These are phyloP conservation scores for Tolypocladium ovalisporum DNA, from an alignment of 2,329 filamentous ascomycete species.

Conservation along the genomic window DNA sequence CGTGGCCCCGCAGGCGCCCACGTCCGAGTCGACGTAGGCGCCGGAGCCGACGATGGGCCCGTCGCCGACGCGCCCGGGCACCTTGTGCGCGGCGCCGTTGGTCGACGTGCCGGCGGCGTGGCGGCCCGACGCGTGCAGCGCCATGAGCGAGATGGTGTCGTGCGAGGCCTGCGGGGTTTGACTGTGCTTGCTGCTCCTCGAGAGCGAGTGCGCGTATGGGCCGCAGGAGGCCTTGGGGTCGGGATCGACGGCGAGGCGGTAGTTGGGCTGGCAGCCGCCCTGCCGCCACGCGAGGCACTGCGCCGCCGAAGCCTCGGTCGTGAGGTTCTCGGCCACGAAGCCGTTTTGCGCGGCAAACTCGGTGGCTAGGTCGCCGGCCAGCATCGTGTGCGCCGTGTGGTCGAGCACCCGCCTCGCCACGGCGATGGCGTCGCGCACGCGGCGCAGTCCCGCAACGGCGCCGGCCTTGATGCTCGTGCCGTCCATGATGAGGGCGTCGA, in stretches of 20 bases:
- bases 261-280: conserved; percentile 38
- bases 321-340: conserved; percentile 32
- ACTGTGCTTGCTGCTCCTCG: not conserved
- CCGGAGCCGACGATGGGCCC: conserved; percentile 43
- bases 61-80: conserved; percentile 44
- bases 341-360: conserved; percentile 40
- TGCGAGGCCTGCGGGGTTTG: conserved; percentile 19
- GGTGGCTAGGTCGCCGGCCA: conserved; percentile 42
- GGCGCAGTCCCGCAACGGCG: conserved; percentile 39
- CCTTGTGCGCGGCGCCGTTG: conserved; percentile 42
- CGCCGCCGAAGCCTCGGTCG: conserved; percentile 26
- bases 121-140: conserved; percentile 27
- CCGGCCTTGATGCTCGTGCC: conserved; percentile 41
- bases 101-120: conserved; percentile 47
- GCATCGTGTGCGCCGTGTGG: conserved; percentile 38
- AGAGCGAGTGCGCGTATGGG: conserved; percentile 31
- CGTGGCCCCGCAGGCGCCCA: conserved; percentile 44
- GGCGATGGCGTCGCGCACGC: conserved; percentile 34
- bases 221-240: conserved; percentile 32
- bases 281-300: conserved; percentile 32
- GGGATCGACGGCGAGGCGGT: conserved; percentile 33
- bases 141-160: conserved; percentile 44
- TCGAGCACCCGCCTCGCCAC: conserved; percentile 41
- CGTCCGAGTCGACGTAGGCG: conserved; percentile 42
- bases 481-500: conserved; percentile 50